Evolutionary conservation across 768 basidiomycete species (phyloP).

Genomic region (Tricholoma sp.): DNA sequence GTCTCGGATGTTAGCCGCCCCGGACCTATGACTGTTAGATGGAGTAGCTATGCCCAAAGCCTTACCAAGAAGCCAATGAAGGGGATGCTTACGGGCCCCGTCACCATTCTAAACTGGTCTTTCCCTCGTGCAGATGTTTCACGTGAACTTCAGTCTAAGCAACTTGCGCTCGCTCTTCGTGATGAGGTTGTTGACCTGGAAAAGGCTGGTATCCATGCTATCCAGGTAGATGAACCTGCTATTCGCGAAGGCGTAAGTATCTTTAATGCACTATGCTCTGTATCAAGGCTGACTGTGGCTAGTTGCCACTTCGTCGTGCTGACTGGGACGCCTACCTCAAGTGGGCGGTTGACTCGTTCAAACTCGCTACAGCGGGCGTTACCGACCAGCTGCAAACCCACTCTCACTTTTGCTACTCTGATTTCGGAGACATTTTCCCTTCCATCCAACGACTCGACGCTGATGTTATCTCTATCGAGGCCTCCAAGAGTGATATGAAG

Average conservation of each 20-base stretch:
- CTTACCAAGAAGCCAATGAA: constrained; percentile 94
- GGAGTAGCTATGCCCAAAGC: constrained; percentile 96
- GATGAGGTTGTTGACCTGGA: constrained; percentile 98
- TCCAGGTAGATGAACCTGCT: constrained; percentile 99
- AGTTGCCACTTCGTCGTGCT: constrained; percentile 90
- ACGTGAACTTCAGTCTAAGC: constrained; percentile 96
- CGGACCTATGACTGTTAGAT: constrained; percentile 90
- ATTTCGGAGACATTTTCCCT: constrained; percentile 98
- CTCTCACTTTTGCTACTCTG: constrained; percentile 99
- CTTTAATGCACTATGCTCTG: neutral
- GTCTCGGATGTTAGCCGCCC: constrained; percentile 97
- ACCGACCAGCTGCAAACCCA: constrained; percentile 92
- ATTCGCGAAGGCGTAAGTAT: constrained; percentile 92
- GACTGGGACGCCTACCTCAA: constrained; percentile 97
- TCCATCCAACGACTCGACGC: constrained; percentile 96
- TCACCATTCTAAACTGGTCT: constrained; percentile 99
- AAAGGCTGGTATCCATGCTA: constrained; percentile 93
- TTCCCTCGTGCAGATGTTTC: constrained; percentile 99
- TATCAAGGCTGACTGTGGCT: constrained; percentile 11
- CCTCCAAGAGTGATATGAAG: constrained; percentile 98
- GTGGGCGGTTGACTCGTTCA: constrained; percentile 99
- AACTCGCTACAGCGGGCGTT: constrained; percentile 94
- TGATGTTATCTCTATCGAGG: constrained; percentile 98
- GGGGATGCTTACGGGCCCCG: constrained; percentile 98
- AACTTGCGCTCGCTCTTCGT: constrained; percentile 95